A percentile compares a stretch with the other conserved stretches of the same genome.
These are phyloP conservation scores for Salmacisia buchloeana DNA, from an alignment of 1,284 basidiomycete genomes.

Conservation along the genomic window DNA sequence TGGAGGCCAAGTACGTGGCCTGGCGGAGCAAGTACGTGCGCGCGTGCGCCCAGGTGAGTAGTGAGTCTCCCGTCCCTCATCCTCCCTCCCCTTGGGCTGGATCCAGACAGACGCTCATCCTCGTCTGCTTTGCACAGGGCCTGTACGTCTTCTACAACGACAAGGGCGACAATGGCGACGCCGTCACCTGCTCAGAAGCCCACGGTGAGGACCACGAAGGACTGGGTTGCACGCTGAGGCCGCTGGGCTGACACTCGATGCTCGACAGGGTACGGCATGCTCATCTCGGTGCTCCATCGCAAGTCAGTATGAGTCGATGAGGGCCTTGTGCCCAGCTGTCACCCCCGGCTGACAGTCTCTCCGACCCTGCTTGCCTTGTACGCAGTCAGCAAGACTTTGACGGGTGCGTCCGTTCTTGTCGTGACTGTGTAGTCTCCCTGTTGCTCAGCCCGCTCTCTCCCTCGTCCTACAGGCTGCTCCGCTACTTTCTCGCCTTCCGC, in stretches of 20 bases:
- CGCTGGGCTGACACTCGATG: neutral
- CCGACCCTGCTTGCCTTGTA: neutral
- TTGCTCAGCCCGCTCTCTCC: neutral
- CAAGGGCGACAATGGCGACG: constrained; percentile 35
- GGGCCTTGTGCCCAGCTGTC: neutral
- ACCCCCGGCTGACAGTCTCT: neutral
- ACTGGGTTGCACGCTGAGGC: neutral
- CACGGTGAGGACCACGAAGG: constrained; percentile 20
- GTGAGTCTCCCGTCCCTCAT: neutral
- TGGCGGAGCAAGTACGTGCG: constrained; percentile 26
- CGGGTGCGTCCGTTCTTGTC: constrained; percentile 3
- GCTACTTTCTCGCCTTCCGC: constrained; percentile 31
- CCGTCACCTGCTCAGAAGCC: constrained; percentile 44
- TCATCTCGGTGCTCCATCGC: constrained; percentile 36
- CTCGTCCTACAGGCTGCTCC: constrained; percentile 19
- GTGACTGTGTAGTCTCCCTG: neutral
- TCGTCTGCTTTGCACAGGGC: neutral
- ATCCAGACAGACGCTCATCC: neutral
- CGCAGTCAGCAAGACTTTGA: constrained; percentile 31
- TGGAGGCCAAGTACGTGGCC: constrained; percentile 29
- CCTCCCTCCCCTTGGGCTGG: neutral
- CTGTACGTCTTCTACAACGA: neutral
- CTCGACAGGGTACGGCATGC: constrained; percentile 34
- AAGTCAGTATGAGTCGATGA: constrained; percentile 18
- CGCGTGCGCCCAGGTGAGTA: constrained; percentile 15